phyloP scores from a whole-genome alignment of 495 filamentous ascomycete species.

The Penicillium paradoxum region DNA sequence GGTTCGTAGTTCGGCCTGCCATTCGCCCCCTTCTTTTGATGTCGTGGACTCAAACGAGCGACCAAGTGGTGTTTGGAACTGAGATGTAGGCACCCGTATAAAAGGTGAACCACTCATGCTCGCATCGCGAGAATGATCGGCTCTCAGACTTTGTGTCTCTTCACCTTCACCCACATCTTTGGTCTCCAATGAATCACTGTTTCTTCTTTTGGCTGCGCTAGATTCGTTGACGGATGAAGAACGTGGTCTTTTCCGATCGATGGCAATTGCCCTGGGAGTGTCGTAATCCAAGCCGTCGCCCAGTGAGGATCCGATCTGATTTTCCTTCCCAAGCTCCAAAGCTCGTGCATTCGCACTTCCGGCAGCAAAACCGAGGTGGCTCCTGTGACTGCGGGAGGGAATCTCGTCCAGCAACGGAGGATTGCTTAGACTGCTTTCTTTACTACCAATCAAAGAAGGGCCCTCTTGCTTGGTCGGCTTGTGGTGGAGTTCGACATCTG shows the following conservation, averaged over 20 bases:
- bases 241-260: slow-evolving; percentile 23
- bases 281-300: slow-evolving; percentile 11
- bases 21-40: slow-evolving; percentile 27
- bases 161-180: slow-evolving; percentile 17
- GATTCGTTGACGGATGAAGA: slow-evolving; percentile 21
- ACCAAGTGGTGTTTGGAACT: slow-evolving; percentile 29
- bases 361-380: slow-evolving; percentile 2
- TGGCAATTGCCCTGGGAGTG: not conserved
- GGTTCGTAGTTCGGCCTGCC: slow-evolving; percentile 19
- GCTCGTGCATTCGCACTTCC: slow-evolving; percentile 12
- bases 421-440: slow-evolving; percentile 16
- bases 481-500: slow-evolving; percentile 28
- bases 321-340: slow-evolving; percentile 8
- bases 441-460: slow-evolving; percentile 26
- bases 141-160: slow-evolving; percentile 18
- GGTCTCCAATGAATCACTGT: slow-evolving; percentile 13
- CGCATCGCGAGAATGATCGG: slow-evolving; percentile 29
- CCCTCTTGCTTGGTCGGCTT: slow-evolving; percentile 20
- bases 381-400: slow-evolving; percentile 9
- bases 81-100: slow-evolving; percentile 28
- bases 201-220: slow-evolving; percentile 17
- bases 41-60: slow-evolving; percentile 31
- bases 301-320: slow-evolving; percentile 4
- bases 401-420: slow-evolving; percentile 16
- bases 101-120: slow-evolving; percentile 45